These are phyloP conservation scores for Colletotrichum lini DNA, from an alignment of 2,329 filamentous ascomycete species.

Conservation along the genomic window DNA sequence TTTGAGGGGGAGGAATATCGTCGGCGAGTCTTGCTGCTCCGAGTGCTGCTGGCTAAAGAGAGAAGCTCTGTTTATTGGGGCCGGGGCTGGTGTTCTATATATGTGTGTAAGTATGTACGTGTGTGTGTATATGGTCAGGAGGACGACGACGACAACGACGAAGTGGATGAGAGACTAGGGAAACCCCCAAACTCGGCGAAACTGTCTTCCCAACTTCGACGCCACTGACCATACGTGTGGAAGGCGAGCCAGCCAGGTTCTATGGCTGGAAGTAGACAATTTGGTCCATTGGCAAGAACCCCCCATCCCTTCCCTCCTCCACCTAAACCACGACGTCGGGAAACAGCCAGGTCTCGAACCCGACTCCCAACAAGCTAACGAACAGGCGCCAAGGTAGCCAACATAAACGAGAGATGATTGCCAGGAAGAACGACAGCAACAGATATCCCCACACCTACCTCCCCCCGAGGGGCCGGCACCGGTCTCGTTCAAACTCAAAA, in stretches of 20 bases:
- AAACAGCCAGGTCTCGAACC: slow-evolving; percentile 5
- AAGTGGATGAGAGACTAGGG: slow-evolving; percentile 4
- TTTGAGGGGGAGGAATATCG: background rate
- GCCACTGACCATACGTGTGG: background rate
- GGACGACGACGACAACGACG: background rate
- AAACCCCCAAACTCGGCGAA: background rate
- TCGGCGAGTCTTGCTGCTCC: slow-evolving; percentile 9
- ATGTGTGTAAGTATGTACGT: background rate
- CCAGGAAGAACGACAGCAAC: no score
- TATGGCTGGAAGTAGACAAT: background rate
- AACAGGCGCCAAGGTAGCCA: background rate
- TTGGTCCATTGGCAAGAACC: background rate
- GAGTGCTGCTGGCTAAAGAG: slow-evolving; percentile 24
- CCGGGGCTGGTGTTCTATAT: slow-evolving; percentile 1
- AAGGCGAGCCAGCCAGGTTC: background rate
- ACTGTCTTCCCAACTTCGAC: slow-evolving; percentile 4
- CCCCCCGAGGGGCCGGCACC: slow-evolving; percentile 1
- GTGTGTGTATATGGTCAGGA: background rate
- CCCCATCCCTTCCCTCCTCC: background rate
- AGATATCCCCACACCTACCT: background rate
- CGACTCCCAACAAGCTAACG: background rate
- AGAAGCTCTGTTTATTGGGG: background rate
- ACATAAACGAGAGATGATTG: background rate
- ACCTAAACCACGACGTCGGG: slow-evolving; percentile 13
- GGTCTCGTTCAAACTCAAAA: slow-evolving; percentile 23